phyloP scores from a whole-genome alignment of 176 grass and related monocot species.

The Zea luxurians region DNA sequence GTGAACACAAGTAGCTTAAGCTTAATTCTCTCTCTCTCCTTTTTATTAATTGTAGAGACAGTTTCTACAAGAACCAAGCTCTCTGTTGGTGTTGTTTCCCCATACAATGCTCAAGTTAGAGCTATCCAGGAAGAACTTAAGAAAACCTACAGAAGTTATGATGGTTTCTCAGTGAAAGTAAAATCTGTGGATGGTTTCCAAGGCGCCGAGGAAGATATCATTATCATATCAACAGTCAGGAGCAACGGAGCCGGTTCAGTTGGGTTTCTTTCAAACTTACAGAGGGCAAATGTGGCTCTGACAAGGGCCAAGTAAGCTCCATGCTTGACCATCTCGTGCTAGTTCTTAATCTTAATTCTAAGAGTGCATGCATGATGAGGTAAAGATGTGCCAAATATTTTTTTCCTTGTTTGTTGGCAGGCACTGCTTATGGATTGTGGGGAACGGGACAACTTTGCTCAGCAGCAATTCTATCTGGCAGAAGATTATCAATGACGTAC shows the following conservation, averaged over 20 bases:
- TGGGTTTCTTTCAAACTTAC: not conserved
- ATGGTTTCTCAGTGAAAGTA: constrained; percentile 4
- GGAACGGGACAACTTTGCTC: not conserved
- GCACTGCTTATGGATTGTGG: not conserved
- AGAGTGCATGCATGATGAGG: not conserved
- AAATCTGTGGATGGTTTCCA: constrained; percentile 6
- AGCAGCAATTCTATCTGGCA: constrained; percentile 29
- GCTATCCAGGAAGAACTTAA: not conserved
- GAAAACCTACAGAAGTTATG: not conserved
- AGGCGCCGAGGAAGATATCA: not conserved
- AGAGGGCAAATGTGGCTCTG: not conserved
- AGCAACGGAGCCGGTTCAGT: not conserved
- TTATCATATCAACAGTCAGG: not conserved
- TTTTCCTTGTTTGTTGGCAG: not conserved
- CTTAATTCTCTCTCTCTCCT: not conserved
- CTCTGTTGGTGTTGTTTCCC: not conserved
- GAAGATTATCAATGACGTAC: constrained; percentile 32
- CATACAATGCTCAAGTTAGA: not conserved
- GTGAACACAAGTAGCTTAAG: not conserved
- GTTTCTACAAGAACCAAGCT: not conserved
- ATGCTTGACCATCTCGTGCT: not conserved
- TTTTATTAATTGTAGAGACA: not conserved
- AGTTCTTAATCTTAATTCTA: not conserved
- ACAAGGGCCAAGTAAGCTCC: not conserved
- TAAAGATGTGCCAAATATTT: not conserved